These are phyloP conservation scores for Anisodus tanguticus DNA, from an alignment of 257 asterid species.

Conservation along the genomic window DNA sequence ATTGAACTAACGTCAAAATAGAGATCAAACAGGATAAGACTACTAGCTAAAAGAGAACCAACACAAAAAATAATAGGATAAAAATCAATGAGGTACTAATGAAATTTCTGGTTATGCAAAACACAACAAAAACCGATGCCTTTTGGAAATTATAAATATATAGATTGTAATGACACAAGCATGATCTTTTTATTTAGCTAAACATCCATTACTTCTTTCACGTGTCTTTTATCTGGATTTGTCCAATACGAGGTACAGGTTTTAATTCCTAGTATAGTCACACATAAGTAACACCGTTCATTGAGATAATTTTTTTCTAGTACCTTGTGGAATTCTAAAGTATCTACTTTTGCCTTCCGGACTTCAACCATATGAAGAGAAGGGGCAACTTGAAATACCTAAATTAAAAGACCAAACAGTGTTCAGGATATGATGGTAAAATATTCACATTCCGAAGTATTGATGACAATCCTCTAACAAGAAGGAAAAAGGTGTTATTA, in stretches of 20 bases:
- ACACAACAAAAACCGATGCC: background rate
- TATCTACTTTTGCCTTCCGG: conserved; percentile 63
- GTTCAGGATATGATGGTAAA: background rate
- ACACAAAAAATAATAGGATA: background rate
- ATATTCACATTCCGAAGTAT: background rate
- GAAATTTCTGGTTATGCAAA: background rate
- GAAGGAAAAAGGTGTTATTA: too few relatives aligned
- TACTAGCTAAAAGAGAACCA: background rate
- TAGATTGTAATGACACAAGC: background rate
- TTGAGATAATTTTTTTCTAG: conserved; percentile 9
- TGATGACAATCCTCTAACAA: background rate
- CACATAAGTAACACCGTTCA: background rate
- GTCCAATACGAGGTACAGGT: background rate
- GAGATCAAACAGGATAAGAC: background rate
- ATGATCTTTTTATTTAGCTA: background rate
- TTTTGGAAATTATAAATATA: background rate
- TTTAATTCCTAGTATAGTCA: background rate
- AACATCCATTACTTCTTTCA: background rate
- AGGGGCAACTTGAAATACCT: conserved; percentile 73
- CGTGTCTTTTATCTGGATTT: background rate
- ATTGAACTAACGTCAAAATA: background rate
- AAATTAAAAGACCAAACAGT: conserved; percentile 27
- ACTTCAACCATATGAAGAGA: conserved; percentile 69
- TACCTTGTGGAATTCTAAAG: conserved; percentile 80
- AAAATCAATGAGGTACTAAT: background rate